Evolutionary conservation across 208 protist species (phyloP).

Genomic region (Trypanosoma scelopori): DNA sequence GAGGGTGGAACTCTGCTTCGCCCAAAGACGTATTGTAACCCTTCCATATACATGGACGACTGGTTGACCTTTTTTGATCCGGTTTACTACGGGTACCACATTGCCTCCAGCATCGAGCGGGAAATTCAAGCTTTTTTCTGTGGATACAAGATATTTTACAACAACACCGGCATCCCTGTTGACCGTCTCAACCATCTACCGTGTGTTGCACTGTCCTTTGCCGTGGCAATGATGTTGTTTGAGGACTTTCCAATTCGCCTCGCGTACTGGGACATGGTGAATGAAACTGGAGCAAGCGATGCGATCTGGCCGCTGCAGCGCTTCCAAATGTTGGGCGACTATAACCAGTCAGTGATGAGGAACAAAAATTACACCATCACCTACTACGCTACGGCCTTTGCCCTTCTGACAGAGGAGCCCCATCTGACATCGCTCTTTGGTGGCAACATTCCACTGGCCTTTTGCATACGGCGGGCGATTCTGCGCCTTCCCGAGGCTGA

Average conservation of each 20-base stretch:
- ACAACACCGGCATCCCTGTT: not conserved
- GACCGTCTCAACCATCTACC: slow-evolving; percentile 15
- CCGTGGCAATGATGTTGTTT: slow-evolving; percentile 24
- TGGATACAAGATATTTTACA: slow-evolving; percentile 11
- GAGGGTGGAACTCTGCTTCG: slow-evolving; percentile 13
- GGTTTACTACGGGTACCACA: slow-evolving; percentile 3
- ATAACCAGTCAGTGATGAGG: not conserved
- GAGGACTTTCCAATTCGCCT: slow-evolving; percentile 27
- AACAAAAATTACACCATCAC: slow-evolving; percentile 10
- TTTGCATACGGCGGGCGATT: slow-evolving; percentile 18
- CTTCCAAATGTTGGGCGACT: slow-evolving; percentile 11
- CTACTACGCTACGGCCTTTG: not conserved
- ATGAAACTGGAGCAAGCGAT: slow-evolving; percentile 1
- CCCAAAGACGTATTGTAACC: slow-evolving; percentile 7
- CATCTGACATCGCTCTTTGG: slow-evolving; percentile 7
- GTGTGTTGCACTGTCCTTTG: slow-evolving; percentile 14
- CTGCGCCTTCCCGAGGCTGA: not conserved
- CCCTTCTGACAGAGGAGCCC: not conserved
- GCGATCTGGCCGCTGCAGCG: slow-evolving; percentile 11
- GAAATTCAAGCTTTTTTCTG: slow-evolving; percentile 13
- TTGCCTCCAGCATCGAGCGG: not conserved
- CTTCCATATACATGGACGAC: slow-evolving; percentile 15
- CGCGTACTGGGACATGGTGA: slow-evolving; percentile 20
- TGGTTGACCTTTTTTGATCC: slow-evolving; percentile 20
- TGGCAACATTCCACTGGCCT: slow-evolving; percentile 10